Evolutionary conservation across 495 filamentous ascomycete genomes (phyloP), one percentile per base, ranked within the genome.

Genomic region (Penicillium verhagenii): DNA sequence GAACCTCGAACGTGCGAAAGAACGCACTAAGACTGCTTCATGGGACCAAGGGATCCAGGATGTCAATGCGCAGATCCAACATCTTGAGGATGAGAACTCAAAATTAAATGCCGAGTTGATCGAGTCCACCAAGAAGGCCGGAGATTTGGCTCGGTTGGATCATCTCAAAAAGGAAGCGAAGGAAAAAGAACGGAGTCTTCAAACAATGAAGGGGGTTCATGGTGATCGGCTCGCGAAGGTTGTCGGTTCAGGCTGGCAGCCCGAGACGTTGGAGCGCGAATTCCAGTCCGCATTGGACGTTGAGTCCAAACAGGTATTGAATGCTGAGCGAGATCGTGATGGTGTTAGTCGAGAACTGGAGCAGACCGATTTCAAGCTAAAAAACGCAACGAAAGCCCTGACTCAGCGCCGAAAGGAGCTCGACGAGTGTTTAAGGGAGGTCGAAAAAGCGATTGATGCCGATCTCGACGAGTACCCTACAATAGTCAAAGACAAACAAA

Each of bases 291-390:
- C 81, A 10, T 44, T 93, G 16, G 77, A 86, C 42, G 71, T 76
- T 60, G 79, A 82, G 60, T 75, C 67, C 10, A 69, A 70, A 26
- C 57, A 74, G 28, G 78, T 87, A 14, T 63, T 74, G 16, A 83
- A 90, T 43, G 80, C 84, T 2, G 84, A 89, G 60, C 77, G 80
- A 42, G 74, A 84, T 38, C 86, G 90, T 37, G 90, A 96, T 45
- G 74, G 75, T 20, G 77, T 83, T 8, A 84, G 78, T 60, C 79
- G 87, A 63, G 86, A 96, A 50, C 76, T 94, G 9, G 86, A 91
- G 62, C 85, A 92, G 48, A 69, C 90, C 19, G 86, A 94, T 56
- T 90, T 82, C 66, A 91, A 87, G 63, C 75, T 96, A n/a, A 86
- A 82, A 14, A 84, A 76, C 40, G 66, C 72, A 11, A 79, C 81